phyloP scores from a whole-genome alignment of 345 rosid genomes.

The Aegle marmelos region DNA sequence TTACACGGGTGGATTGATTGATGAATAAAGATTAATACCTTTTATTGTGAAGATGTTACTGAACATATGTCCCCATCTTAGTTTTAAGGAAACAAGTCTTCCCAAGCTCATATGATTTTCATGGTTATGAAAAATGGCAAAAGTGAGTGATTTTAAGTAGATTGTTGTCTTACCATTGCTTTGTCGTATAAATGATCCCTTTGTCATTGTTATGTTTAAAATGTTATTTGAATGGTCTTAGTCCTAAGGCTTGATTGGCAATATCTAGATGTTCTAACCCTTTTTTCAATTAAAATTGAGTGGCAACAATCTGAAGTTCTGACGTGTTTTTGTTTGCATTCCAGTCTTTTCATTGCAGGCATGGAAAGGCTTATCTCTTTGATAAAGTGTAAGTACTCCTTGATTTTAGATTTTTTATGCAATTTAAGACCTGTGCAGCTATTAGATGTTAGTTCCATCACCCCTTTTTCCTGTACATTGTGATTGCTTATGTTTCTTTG shows the following conservation, averaged over 20 bases:
- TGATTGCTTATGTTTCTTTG: not conserved
- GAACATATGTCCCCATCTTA: not conserved
- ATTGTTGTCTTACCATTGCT: not conserved
- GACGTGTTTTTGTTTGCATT: slow-evolving; percentile 28
- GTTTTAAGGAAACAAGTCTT: not conserved
- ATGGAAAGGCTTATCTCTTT: slow-evolving; percentile 82
- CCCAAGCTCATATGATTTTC: not conserved
- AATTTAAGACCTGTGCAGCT: not conserved
- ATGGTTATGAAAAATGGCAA: not conserved
- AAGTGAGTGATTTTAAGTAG: not conserved
- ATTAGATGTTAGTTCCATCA: not conserved
- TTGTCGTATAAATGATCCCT: not conserved
- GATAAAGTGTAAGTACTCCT: slow-evolving; percentile 59
- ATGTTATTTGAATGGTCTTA: not conserved
- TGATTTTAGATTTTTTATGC: slow-evolving; percentile 1
- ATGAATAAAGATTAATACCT: not conserved
- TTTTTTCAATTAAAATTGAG: slow-evolving; percentile 1
- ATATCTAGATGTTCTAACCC: not conserved
- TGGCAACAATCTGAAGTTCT: not conserved
- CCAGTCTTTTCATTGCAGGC: slow-evolving; percentile 69
- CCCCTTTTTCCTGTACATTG: not conserved
- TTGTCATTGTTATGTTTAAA: not conserved
- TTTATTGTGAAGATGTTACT: not conserved
- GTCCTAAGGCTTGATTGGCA: not conserved
- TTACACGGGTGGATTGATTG: not conserved